phyloP scores from a whole-genome alignment of 192 early-diverging fungal species.

The Dissophora ornata region DNA sequence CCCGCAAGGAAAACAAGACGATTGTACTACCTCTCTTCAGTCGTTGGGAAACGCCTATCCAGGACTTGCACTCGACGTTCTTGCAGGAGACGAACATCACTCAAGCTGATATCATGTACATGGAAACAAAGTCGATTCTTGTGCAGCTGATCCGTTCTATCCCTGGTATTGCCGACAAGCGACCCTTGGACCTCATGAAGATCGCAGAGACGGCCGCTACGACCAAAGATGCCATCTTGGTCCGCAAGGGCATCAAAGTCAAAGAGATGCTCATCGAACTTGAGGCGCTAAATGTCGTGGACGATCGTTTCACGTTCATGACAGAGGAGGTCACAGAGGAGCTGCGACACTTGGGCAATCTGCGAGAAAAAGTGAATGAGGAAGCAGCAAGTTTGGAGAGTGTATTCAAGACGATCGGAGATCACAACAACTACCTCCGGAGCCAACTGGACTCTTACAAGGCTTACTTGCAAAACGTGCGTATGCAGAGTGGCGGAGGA shows the following conservation, averaged over 20 bases:
- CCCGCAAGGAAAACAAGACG: conserved; percentile 81
- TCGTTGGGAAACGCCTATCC: conserved; percentile 87
- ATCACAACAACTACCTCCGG: conserved; percentile 93
- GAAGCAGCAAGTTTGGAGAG: conserved; percentile 82
- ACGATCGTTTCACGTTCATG: conserved; percentile 86
- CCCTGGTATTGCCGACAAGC: conserved; percentile 71
- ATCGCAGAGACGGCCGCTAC: conserved; percentile 90
- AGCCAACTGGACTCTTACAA: conserved; percentile 94
- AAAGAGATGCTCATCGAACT: conserved; percentile 93
- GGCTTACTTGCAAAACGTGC: conserved; percentile 94
- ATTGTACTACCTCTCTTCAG: conserved; percentile 80
- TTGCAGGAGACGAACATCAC: conserved; percentile 90
- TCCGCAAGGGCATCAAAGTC: conserved; percentile 95
- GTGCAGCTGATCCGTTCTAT: conserved; percentile 93
- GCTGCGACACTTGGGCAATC: conserved; percentile 88
- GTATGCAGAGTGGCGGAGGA: conserved; percentile 75
- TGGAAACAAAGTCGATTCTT: conserved; percentile 94
- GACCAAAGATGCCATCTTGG: conserved; percentile 86
- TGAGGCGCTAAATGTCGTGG: conserved; percentile 80
- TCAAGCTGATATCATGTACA: conserved; percentile 94
- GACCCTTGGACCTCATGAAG: conserved; percentile 70
- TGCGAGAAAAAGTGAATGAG: conserved; percentile 87
- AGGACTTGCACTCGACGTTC: conserved; percentile 70
- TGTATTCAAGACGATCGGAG: conserved; percentile 92
- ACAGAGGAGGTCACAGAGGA: conserved; percentile 92